phyloP scores from a whole-genome alignment of 75 land plant genomes.

The Cunninghamia lanceolata region DNA sequence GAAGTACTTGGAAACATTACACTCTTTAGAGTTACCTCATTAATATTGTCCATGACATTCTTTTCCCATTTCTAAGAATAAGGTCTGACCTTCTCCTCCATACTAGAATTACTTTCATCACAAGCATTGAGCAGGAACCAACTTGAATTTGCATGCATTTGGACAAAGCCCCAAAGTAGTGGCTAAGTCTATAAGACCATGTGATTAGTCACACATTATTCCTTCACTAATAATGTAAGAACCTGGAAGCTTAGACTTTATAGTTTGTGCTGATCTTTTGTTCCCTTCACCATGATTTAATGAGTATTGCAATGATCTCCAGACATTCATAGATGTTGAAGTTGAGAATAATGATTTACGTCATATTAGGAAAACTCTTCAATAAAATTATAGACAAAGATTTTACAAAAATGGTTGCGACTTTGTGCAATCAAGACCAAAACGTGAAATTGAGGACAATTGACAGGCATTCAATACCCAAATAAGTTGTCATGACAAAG shows the following conservation, averaged over 20 bases:
- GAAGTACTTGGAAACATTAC: not conserved
- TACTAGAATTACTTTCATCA: not conserved
- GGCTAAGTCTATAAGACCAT: constrained; percentile 34
- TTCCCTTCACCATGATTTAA: too few species aligned
- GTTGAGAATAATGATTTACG: too few species aligned
- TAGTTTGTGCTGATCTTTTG: too few species aligned
- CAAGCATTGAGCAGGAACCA: not conserved
- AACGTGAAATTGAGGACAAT: too few species aligned
- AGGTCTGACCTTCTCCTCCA: constrained; percentile 31
- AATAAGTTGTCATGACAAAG: too few species aligned
- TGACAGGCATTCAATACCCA: too few species aligned
- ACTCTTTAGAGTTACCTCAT: constrained; percentile 23
- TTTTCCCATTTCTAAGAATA: constrained; percentile 44
- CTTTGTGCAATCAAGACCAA: too few species aligned
- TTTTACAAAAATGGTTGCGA: too few species aligned
- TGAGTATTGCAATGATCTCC: too few species aligned
- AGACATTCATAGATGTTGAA: too few species aligned
- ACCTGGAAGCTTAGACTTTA: not conserved
- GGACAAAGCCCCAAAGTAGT: constrained; percentile 7
- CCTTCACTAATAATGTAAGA: not conserved
- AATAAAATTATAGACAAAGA: too few species aligned
- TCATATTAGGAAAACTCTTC: too few species aligned
- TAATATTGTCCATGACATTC: constrained; percentile 26
- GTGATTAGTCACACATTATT: constrained; percentile 34
- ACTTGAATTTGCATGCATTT: constrained; percentile 6